Base-by-base conservation (phyloP, 768 basidiomycete species). In the Fomitopsis pulvina region DNA sequence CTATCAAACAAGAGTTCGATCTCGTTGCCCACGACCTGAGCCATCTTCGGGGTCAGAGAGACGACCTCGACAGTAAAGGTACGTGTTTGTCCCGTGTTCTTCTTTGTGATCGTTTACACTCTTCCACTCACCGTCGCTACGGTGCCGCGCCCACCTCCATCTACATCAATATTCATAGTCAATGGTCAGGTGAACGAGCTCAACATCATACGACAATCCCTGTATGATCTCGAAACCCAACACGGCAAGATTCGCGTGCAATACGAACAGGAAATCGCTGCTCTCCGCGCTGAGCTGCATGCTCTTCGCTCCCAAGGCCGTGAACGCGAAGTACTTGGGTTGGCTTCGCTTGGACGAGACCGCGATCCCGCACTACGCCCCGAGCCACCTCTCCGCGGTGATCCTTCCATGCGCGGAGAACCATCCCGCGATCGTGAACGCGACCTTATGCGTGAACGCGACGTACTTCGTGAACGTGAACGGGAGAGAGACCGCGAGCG, bases 61-160 rank as follows among this genome's bases (percentile, higher is more conserved):
- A 96, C 57, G 95, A 97, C 50, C 88, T 83, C 63, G 94, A 97
- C 68, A 74, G 72, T 5, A 93, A 92, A 76, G 79, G 95, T 94
- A 55, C 50, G 83, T 74, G 7, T 27, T 12, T 45, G 25, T 10
- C 24, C 4, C 27, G 29, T 12, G 12, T 9, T 8, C 27, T 27
- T 29, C 43, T 26, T 24, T 4, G 3, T 45, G n/a, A n/a, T n/a
- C n/a, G n/a, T n/a, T n/a, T n/a, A n/a, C n/a, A n/a, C 20, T 7
- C 3, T 12, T 22, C 4, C 41, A 27, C 7, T 21, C 41, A 16
- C 41, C 21, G 8, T 42, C 5, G 10, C 4, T 10, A 12, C 20
- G 4, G 14, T 22, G 20, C 26, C 10, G 25, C 20, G 10, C 26
- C 4, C 43, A 14, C 42, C 10, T 45, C 45, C 7, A 7, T 30